phyloP scores from a whole-genome alignment of 2,329 filamentous ascomycete species.

The Colletotrichum tropicale region DNA sequence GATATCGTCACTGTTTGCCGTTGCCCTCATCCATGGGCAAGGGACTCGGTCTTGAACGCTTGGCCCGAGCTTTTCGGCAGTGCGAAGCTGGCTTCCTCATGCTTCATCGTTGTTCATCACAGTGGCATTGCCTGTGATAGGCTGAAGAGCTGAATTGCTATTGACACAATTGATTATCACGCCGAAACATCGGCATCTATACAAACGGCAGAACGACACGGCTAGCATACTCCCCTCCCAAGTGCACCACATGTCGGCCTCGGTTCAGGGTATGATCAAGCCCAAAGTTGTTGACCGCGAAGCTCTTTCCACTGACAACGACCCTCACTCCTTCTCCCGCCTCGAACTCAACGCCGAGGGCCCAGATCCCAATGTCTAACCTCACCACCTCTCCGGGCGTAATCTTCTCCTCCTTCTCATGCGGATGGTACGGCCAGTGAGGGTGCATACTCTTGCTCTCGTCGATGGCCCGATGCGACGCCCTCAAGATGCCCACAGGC shows the following conservation, averaged over 20 bases:
- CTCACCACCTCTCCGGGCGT: conserved; percentile 25
- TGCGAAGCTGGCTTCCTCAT: not conserved
- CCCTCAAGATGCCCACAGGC: conserved; percentile 26
- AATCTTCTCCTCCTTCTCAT: conserved; percentile 10
- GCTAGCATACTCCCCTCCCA: conserved; percentile 24
- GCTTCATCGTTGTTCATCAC: not conserved
- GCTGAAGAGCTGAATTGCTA: not conserved
- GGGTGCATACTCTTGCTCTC: conserved; percentile 27
- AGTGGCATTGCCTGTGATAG: not conserved
- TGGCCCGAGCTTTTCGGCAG: not conserved
- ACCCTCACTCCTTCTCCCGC: conserved; percentile 26
- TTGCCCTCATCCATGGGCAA: not conserved
- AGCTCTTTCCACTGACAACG: conserved; percentile 25
- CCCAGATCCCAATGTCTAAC: conserved; percentile 33
- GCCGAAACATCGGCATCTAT: not conserved
- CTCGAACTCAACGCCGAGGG: conserved; percentile 30
- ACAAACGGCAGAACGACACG: conserved; percentile 21
- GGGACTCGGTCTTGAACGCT: not conserved
- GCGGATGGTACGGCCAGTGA: conserved; percentile 26
- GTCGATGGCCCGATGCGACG: conserved; percentile 27
- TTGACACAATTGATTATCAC: not conserved
- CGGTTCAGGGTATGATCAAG: conserved; percentile 16
- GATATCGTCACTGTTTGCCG: not conserved
- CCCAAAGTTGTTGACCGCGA: conserved; percentile 20
- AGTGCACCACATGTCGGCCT: conserved; percentile 24